Percentiles rank a stretch among this genome's conserved stretches.
These are phyloP conservation scores for Hyphodiscus hymeniophilus DNA, from an alignment of 495 filamentous ascomycete species.

Conservation along the genomic window DNA sequence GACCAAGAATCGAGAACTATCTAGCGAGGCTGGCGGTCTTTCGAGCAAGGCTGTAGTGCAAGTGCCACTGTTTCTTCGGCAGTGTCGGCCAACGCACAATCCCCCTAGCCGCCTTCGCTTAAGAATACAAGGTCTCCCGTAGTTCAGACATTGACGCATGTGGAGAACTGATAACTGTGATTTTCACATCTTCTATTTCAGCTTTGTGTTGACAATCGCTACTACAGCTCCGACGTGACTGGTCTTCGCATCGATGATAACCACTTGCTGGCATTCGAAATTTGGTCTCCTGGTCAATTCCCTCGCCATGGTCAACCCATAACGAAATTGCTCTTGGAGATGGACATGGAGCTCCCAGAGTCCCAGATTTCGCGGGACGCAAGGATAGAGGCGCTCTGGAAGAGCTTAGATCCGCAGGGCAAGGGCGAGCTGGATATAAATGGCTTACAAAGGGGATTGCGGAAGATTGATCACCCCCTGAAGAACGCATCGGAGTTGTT, in stretches of 20 bases:
- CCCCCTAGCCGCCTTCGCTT: no score
- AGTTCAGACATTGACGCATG: no score
- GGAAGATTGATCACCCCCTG: constrained; percentile 86
- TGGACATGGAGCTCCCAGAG: constrained; percentile 42
- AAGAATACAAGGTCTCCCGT: no score
- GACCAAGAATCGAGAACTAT: no score
- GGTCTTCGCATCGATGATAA: constrained; percentile 12
- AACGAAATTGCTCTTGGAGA: constrained; percentile 12
- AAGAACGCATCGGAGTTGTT: constrained; percentile 92
- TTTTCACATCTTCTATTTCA: no score
- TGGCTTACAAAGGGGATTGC: constrained; percentile 75
- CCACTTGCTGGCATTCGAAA: background rate
- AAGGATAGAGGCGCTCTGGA: constrained; percentile 74
- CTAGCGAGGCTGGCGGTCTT: no score
- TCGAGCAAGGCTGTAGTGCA: no score
- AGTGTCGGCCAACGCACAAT: no score
- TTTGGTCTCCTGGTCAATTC: background rate
- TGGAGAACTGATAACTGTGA: background rate
- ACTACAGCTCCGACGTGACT: no score
- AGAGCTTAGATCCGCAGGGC: constrained; percentile 62
- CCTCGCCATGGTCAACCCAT: constrained; percentile 16
- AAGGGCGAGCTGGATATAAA: constrained; percentile 74
- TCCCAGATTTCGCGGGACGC: constrained; percentile 64
- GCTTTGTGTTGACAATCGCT: no score
- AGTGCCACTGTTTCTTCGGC: no score